Evolutionary conservation across 2,329 filamentous ascomycete species (phyloP).

Genomic region (Nemania serpens): DNA sequence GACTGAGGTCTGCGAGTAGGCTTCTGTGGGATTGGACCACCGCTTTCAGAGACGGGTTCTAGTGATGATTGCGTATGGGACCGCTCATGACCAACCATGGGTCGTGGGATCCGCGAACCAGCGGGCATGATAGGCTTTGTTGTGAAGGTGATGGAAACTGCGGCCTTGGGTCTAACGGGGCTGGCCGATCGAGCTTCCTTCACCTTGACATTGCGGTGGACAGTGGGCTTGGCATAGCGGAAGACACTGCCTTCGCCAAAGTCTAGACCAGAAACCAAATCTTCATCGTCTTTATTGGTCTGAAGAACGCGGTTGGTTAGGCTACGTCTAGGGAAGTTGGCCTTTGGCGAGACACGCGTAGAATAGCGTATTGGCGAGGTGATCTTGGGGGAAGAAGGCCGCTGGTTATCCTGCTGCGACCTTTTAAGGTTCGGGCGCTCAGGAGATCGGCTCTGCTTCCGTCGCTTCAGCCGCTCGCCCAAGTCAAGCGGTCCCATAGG

Average conservation of each 20-base stretch:
- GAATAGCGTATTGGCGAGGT: slow-evolving; percentile 12
- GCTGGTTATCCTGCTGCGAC: slow-evolving; percentile 10
- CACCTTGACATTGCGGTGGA: slow-evolving; percentile 91
- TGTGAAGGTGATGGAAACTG: slow-evolving; percentile 89
- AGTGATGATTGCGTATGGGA: slow-evolving; percentile 72
- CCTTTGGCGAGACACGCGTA: slow-evolving; percentile 15
- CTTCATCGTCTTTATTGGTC: slow-evolving; percentile 63
- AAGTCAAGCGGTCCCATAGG: slow-evolving; percentile 85
- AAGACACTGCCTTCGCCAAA: slow-evolving; percentile 84
- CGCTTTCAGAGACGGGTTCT: slow-evolving; percentile 92
- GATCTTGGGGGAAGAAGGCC: slow-evolving; percentile 15
- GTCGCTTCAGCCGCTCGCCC: slow-evolving; percentile 73
- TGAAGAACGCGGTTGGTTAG: slow-evolving; percentile 36
- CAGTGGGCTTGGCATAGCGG: slow-evolving; percentile 75
- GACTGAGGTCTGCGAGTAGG: slow-evolving; percentile 67
- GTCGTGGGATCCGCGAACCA: slow-evolving; percentile 77
- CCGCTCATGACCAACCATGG: slow-evolving; percentile 69
- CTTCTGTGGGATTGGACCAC: slow-evolving; percentile 66
- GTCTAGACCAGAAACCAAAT: slow-evolving; percentile 86
- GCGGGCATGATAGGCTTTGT: slow-evolving; percentile 65
- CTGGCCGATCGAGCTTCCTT: slow-evolving; percentile 73
- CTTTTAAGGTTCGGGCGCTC: slow-evolving; percentile 7
- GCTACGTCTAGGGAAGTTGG: slow-evolving; percentile 4
- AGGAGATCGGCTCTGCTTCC: slow-evolving; percentile 52
- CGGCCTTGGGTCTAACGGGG: slow-evolving; percentile 71